Percentiles rank a stretch among this genome's conserved stretches.
Conservation (phyloP, 164 flowering plant species). For the Euptelea pleiosperma region DNA sequence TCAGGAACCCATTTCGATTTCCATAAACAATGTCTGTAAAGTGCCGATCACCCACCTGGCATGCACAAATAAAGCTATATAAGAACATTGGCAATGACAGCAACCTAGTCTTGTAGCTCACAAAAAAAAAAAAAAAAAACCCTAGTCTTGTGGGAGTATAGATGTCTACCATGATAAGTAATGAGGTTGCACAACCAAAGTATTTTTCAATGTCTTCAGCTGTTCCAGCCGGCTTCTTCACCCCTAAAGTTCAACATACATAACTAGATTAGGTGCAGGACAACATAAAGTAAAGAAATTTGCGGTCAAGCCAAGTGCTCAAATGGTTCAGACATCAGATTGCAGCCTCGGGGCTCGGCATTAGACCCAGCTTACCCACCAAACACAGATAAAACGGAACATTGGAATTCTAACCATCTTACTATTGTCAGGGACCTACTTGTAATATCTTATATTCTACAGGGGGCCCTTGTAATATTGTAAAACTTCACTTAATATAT, state of each 20-base stretch:
- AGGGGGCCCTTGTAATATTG: too few species aligned
- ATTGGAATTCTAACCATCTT: too few species aligned
- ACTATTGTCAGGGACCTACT: too few species aligned
- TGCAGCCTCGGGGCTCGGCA: too few species aligned
- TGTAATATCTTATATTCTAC: too few species aligned
- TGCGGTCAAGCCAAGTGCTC: neutral
- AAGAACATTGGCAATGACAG: neutral
- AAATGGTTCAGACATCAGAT: neutral
- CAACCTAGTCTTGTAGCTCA: conserved; percentile 2
- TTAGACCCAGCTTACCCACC: too few species aligned
- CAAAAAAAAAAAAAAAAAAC: too few species aligned
- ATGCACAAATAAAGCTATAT: conserved; percentile 9
- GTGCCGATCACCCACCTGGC: conserved; percentile 87
- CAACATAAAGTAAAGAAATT: neutral
- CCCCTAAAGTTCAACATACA: conserved; percentile 31
- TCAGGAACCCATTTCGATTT: conserved; percentile 83
- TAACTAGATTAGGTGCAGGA: neutral
- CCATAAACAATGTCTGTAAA: conserved; percentile 90
- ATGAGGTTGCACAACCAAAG: conserved; percentile 67
- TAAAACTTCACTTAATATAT: too few species aligned
- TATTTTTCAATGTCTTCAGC: conserved; percentile 80
- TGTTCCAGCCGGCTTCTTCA: conserved; percentile 87
- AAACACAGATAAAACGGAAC: too few species aligned
- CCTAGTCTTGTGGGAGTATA: neutral
- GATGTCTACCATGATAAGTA: conserved; percentile 60